Percentiles rank a stretch among this genome's conserved stretches.
phyloP scores from a whole-genome alignment of 2,329 filamentous ascomycete genomes.

The Colletotrichum incanum region DNA sequence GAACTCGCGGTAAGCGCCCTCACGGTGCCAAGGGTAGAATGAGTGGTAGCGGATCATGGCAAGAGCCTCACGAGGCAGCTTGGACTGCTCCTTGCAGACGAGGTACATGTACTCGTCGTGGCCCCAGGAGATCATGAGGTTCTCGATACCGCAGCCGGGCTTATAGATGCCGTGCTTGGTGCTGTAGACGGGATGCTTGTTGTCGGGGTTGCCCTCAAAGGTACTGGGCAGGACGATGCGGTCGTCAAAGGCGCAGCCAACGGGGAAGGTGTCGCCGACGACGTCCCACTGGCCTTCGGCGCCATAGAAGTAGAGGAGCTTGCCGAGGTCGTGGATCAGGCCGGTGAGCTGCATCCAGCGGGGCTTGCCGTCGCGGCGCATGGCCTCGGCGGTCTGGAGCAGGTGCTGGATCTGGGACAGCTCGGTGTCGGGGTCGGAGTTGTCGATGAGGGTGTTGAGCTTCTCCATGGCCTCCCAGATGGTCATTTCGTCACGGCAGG shows the following conservation, averaged over 20 bases:
- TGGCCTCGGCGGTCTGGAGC: constrained; percentile 90
- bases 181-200: constrained; percentile 78
- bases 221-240: constrained; percentile 86
- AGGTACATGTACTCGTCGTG: constrained; percentile 92
- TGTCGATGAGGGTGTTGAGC: constrained; percentile 91
- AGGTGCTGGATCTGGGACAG: constrained; percentile 93
- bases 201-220: constrained; percentile 85
- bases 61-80: constrained; percentile 83
- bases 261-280: constrained; percentile 88
- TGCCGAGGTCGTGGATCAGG: constrained; percentile 85
- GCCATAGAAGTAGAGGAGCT: constrained; percentile 85
- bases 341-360: constrained; percentile 87
- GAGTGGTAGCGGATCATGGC: constrained; percentile 96
- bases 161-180: constrained; percentile 86
- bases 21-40: constrained; percentile 93
- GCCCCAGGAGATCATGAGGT: constrained; percentile 92
- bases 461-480: constrained; percentile 95
- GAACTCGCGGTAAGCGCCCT: constrained; percentile 84
- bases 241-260: constrained; percentile 82
- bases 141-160: constrained; percentile 85
- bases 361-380: constrained; percentile 86
- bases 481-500: constrained; percentile 79
- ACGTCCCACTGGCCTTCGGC: constrained; percentile 95
- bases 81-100: constrained; percentile 86
- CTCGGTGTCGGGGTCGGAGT: constrained; percentile 90